Base-by-base conservation (phyloP, 331 rosid genomes). In the Erythrophleum ivorense region DNA sequence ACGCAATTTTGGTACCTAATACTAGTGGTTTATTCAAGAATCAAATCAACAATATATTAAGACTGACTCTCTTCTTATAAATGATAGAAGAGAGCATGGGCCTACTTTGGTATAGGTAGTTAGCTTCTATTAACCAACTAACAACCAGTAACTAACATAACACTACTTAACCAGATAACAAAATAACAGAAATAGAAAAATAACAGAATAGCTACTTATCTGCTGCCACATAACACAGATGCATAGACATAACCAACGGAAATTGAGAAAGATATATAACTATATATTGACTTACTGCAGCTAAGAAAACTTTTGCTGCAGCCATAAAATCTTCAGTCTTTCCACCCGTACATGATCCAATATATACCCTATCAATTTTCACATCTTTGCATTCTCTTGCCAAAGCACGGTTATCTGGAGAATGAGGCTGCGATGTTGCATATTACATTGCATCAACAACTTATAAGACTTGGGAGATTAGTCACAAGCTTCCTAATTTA, bases 291-390 rank as follows among this genome's bases (percentile, higher is more conserved):
- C 90, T 86, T 88, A 94, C 98, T 6, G 88, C 70, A 50, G 97
- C 94, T 69, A 82, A 83, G 84, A 92, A 91, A 80, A 94, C 90
- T 90, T 80, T 94, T 50, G 97, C 98, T 11, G 92, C 90, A 29
- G 98, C 97, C 86, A 94, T 79, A 67, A 94, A 94, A 78, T 94
- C 97, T 88, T 91, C 94, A 0, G 93, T 91, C 89, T 94, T 94
- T 33, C 98, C 97, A 10, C 98, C 98, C 14, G 98, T 94, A 78
- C 98, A 94, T 55, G 97, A 94, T 73, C 98, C 97, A 34, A 94
- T 89, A 80, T 91, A 94, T 63, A 94, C 98, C 76, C 94, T 85
- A 72, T 92, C 98, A 74, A 92, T 94, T 86, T 91, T 94, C 81
- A 92, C 97, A 80, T 88, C 92, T 86, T 85, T 92, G 91, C 94